Conservation (phyloP, 345 rosid species). For the Eucalyptus fibrosa region DNA sequence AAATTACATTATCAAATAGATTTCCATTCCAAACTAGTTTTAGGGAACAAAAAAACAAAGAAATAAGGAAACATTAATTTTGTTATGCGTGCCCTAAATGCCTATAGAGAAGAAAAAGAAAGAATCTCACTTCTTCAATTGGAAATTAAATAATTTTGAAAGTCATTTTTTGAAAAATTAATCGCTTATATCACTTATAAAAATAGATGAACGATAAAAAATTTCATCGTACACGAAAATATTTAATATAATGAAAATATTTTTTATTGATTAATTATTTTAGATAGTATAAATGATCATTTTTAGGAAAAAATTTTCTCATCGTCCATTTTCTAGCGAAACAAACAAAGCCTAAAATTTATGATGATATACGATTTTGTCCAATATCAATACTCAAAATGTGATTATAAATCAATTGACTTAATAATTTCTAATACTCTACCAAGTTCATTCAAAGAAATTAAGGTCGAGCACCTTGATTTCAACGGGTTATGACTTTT, state of each 20-base stretch:
- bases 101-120: neutral
- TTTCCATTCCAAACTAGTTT: rapidly evolving
- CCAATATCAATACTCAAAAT: neutral
- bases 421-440: no score
- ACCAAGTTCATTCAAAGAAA: no score
- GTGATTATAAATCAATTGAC: neutral
- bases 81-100: rapidly evolving
- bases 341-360: neutral
- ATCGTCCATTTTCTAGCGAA: rapidly evolving
- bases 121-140: neutral
- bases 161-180: neutral
- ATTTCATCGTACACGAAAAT: rapidly evolving
- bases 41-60: rapidly evolving
- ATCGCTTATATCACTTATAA: no score
- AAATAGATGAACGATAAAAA: no score
- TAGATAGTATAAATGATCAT: rapidly evolving
- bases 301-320: no score
- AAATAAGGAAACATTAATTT: no score
- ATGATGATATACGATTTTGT: neutral
- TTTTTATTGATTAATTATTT: no score
- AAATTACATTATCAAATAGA: rapidly evolving
- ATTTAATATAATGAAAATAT: no score
- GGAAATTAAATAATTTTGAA: neutral
- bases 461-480: no score
- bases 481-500: neutral